These are phyloP conservation scores for Xylariales sp. DNA, from an alignment of 2,329 filamentous ascomycete species.

Conservation along the genomic window DNA sequence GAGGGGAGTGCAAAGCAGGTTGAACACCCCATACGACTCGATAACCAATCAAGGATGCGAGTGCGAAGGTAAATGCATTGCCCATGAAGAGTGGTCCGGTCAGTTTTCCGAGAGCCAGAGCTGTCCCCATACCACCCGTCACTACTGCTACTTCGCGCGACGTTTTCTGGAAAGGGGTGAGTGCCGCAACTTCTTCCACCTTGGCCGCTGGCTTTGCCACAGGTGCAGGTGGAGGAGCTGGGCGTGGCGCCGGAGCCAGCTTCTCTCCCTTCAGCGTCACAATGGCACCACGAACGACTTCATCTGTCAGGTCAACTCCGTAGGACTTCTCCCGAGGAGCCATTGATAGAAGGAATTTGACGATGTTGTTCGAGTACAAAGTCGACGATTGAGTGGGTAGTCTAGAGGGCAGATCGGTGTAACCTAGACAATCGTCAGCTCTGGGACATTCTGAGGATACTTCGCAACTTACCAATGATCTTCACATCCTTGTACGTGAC, in stretches of 20 bases:
- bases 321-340: constrained; percentile 72
- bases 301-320: constrained; percentile 74
- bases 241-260: constrained; percentile 68
- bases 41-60: constrained; percentile 83
- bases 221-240: constrained; percentile 52
- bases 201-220: constrained; percentile 34
- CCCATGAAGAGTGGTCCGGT: constrained; percentile 83
- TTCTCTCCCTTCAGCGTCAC: constrained; percentile 75
- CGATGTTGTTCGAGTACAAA: constrained; percentile 90
- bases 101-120: constrained; percentile 71
- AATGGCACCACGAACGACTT: constrained; percentile 81
- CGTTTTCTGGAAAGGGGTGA: constrained; percentile 80
- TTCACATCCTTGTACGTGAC: constrained; percentile 72
- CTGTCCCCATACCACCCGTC: constrained; percentile 72
- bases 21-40: constrained; percentile 82
- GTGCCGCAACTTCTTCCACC: constrained; percentile 50
- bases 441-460: background rate
- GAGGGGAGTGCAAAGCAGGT: constrained; percentile 77
- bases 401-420: constrained; percentile 82
- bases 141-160: constrained; percentile 70
- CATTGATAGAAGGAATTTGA: constrained; percentile 81
- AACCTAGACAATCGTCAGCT: constrained; percentile 45
- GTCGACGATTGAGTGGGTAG: constrained; percentile 86
- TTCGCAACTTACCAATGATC: constrained; percentile 62
- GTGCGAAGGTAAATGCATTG: constrained; percentile 78